Percentiles rank a stretch among this genome's conserved stretches.
Evolutionary conservation across 495 filamentous ascomycete genomes (phyloP).

Genomic region (Articulospora tetracladia): DNA sequence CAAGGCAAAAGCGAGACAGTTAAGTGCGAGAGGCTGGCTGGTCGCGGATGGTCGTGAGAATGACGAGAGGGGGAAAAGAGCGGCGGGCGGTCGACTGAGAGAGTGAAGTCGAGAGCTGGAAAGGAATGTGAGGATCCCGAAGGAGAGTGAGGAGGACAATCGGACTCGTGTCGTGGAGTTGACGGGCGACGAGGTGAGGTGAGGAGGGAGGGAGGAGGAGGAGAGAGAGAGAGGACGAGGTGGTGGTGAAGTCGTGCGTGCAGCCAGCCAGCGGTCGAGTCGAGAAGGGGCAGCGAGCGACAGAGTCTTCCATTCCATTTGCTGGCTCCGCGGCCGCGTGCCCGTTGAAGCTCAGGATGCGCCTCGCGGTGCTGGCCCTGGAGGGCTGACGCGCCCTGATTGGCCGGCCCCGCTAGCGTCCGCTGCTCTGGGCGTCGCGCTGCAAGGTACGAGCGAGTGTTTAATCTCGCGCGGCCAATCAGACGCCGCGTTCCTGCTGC

Average conservation of each 20-base stretch:
- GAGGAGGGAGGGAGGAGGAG: slow-evolving; percentile 1
- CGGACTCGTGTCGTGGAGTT: slow-evolving; percentile 10
- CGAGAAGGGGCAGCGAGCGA: neutral
- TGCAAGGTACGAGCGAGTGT: neutral
- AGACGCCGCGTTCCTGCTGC: neutral
- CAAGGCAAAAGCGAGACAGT: slow-evolving; percentile 2
- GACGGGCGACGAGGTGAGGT: neutral
- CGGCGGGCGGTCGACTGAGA: slow-evolving; percentile 44
- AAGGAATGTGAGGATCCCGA: slow-evolving; percentile 47
- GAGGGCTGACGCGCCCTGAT: too few species aligned
- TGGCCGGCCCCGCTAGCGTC: too few species aligned
- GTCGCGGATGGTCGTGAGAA: slow-evolving; percentile 23
- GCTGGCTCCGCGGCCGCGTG: too few species aligned
- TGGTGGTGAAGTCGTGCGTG: neutral
- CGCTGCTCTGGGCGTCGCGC: neutral
- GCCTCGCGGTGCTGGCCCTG: too few species aligned
- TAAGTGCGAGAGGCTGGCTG: neutral
- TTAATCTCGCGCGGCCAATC: neutral
- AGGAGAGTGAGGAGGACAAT: slow-evolving; percentile 33
- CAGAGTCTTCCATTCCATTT: neutral
- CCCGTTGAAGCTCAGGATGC: too few species aligned
- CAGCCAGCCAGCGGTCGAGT: neutral
- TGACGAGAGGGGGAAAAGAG: slow-evolving; percentile 24
- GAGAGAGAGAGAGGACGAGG: slow-evolving; percentile 1
- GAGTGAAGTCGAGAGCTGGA: slow-evolving; percentile 26